Evolutionary conservation across 2,329 filamentous ascomycete species (phyloP), one percentile per base, ranked within the genome.

Genomic region (Hypoxylon sp.): DNA sequence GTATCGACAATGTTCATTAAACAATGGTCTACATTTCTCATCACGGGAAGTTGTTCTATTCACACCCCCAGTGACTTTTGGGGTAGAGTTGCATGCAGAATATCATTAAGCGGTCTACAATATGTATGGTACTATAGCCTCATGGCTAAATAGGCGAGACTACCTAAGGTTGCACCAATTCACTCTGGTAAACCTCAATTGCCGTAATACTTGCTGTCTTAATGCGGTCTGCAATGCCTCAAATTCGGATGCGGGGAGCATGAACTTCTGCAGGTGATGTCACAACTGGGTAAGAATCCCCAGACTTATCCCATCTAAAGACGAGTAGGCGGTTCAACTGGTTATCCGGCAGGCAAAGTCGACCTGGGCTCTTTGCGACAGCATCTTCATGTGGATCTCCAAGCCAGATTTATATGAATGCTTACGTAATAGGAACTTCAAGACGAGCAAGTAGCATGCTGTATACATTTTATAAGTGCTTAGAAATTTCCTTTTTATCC

Each of bases 91-190:
- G 38, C 38, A 30, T 43, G 14, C 14, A 30, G 11, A 38, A 25
- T 28, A 55, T 49, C 51, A 50, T 32, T 34, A 46, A 55, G 45
- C 4, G 19, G 13, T 56, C 43, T 38, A 23, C 30, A 46, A 30
- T 30, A 30, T 30, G 28, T 21, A 56, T 23, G 21, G 3, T 46
- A 46, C 17, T 56, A 67, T 60, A 63, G 60, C 49, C 59, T 60
- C 28, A 52, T 43, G 51, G 49, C 56, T 60, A 63, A 67, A 56
- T 60, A 50, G 58, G 64, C 64, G 64, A 60, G 60, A 55, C 60
- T 43, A 36, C 30, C 17, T 57, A 38, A 60, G n/a, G 64, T 63
- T 67, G 36, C 64, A 63, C 21, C 38, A 25, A 32, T 46, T 53
- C 23, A 52, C 36, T 30, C 36, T 28, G 48, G 61, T 28, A 50